Percentiles rank a stretch among this genome's conserved stretches.
Conservation (phyloP, 371 early-diverging fungal genomes). For the Mucor sp. region DNA sequence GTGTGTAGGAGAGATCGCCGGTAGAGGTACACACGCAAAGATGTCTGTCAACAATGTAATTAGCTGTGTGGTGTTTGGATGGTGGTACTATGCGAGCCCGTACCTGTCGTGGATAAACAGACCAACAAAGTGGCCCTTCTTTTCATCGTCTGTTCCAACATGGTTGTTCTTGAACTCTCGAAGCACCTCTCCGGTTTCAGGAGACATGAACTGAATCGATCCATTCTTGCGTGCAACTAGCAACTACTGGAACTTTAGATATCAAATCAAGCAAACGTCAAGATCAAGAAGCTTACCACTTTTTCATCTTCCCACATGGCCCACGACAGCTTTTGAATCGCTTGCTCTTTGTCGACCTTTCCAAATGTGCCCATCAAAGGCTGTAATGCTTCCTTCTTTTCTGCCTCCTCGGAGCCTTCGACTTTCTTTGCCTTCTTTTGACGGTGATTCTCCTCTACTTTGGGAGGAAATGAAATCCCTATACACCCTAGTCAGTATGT, state of each 20-base stretch:
- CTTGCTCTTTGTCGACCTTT: constrained; percentile 51
- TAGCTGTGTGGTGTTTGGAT: neutral
- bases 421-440: constrained; percentile 20
- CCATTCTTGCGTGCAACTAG: constrained; percentile 73
- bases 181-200: constrained; percentile 50
- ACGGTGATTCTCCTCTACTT: constrained; percentile 22
- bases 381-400: constrained; percentile 35
- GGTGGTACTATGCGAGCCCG: neutral
- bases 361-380: constrained; percentile 52
- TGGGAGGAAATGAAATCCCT: constrained; percentile 41
- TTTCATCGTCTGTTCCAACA: constrained; percentile 30
- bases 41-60: constrained; percentile 11
- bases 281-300: constrained; percentile 20
- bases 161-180: constrained; percentile 48
- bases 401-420: constrained; percentile 27
- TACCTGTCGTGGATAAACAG: constrained; percentile 58
- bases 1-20: constrained; percentile 39
- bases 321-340: constrained; percentile 59
- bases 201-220: constrained; percentile 53
- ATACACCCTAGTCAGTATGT: neutral
- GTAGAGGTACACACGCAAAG: constrained; percentile 39
- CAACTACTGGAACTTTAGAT: constrained; percentile 24
- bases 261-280: neutral
- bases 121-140: constrained; percentile 64
- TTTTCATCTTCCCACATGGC: constrained; percentile 32